Base-by-base conservation (phyloP, 352 stramenopile species). In the Thalassiosira hispida region DNA sequence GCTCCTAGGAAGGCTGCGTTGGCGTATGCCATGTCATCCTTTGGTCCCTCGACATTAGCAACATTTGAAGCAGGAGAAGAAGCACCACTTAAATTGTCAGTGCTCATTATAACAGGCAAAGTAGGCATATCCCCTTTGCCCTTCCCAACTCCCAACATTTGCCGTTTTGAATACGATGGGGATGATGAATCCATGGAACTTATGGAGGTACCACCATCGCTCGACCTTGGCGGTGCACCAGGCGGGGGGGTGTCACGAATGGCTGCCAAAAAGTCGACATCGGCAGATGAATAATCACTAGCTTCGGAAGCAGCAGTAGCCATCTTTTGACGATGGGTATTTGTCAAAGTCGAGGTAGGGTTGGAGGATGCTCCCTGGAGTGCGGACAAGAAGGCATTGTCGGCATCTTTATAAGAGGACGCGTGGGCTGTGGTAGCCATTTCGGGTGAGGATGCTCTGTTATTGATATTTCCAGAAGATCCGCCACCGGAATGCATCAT, bases 1-100 rank as follows among this genome's bases (percentile, higher is more conserved):
- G 73, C 74, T 56, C 79, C 79, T 22, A 87, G 47, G 46, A 87
- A 87, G 18, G 73, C 79, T 18, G 79, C 79, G 56, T 87, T 87
- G 40, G 79, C 74, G 62, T 78, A 20, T 14, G 42, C 73, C n/a
- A 87, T 73, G 9, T 79, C 7, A 29, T 55, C 49, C n/a, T n/a
- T n/a, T n/a, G n/a, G n/a, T n/a, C n/a, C n/a, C n/a, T n/a, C n/a
- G n/a, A n/a, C n/a, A n/a, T n/a, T n/a, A n/a, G n/a, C n/a, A n/a
- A n/a, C n/a, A n/a, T n/a, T n/a, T n/a, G n/a, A n/a, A n/a, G n/a
- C n/a, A n/a, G n/a, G n/a, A n/a, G n/a, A n/a, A n/a, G n/a, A n/a
- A n/a, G n/a, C n/a, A n/a, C n/a, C n/a, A n/a, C n/a, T n/a, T n/a
- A n/a, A n/a, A n/a, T n/a, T n/a, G n/a, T n/a, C n/a, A n/a, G n/a